Conservation (phyloP, 306 rosid species). For the Corylus heterophylla region DNA sequence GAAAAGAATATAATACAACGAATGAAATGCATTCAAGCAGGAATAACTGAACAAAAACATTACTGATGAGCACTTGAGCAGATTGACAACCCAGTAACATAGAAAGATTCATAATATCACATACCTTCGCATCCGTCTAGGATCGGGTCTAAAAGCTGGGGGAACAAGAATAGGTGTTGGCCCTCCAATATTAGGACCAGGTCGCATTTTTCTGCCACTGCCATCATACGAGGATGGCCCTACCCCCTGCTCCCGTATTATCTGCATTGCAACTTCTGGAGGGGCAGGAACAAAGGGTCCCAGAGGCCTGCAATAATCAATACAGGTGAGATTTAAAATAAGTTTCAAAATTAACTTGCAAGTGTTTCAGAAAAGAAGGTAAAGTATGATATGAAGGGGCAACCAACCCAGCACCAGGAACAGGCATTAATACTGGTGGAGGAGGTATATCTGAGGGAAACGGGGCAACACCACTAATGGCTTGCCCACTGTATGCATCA, state of each 20-base stretch:
- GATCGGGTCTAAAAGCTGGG: conserved; percentile 82
- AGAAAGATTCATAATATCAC: conserved; percentile 8
- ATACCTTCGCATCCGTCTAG: conserved; percentile 92
- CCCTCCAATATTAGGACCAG: conserved; percentile 82
- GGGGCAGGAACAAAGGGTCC: conserved; percentile 99
- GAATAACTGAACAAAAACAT: neutral
- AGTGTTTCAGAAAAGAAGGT: conserved; percentile 6
- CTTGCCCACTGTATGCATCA: conserved; percentile 72
- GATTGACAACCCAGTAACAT: neutral
- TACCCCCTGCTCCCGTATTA: conserved; percentile 97
- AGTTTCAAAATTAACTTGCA: conserved; percentile 2
- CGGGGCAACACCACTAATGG: conserved; percentile 59
- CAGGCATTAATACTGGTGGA: conserved; percentile 97
- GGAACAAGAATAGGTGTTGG: conserved; percentile 80
- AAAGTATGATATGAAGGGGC: neutral
- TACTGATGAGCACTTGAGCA: conserved; percentile 4
- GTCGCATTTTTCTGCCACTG: conserved; percentile 65
- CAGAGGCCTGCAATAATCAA: conserved; percentile 66
- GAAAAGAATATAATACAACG: neutral
- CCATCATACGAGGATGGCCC: conserved; percentile 88
- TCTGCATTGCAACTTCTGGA: conserved; percentile 99
- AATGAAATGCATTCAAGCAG: neutral
- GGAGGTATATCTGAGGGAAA: conserved; percentile 81
- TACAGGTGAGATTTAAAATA: conserved; percentile 22
- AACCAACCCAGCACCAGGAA: conserved; percentile 99